Evolutionary conservation across 1,284 basidiomycete genomes (phyloP).

Genomic region (Marasmius sp.): DNA sequence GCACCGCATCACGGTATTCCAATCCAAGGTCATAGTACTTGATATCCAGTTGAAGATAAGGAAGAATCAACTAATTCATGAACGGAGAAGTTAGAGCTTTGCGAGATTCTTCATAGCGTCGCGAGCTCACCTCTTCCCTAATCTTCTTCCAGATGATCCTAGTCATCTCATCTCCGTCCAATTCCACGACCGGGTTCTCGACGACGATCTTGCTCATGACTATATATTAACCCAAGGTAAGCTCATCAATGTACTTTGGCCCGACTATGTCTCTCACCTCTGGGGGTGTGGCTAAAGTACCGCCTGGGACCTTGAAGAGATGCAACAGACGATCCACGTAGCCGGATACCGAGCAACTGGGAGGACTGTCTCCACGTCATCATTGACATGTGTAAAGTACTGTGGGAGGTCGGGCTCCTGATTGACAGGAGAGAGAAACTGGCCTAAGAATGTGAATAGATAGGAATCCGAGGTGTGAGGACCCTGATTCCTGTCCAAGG

Average conservation of each 20-base stretch:
- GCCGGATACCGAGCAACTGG: neutral
- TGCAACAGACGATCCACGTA: neutral
- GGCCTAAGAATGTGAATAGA: too few relatives aligned
- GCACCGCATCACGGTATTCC: conserved; percentile 84
- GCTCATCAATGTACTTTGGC: neutral
- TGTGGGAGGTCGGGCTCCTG: too few relatives aligned
- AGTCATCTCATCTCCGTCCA: conserved; percentile 98
- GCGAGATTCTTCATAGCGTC: neutral
- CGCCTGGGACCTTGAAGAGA: neutral
- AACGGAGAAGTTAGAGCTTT: neutral
- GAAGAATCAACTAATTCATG: conserved; percentile 78
- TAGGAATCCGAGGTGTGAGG: too few relatives aligned
- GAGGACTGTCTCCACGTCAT: conserved; percentile 1
- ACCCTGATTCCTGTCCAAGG: neutral
- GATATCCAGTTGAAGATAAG: conserved; percentile 93
- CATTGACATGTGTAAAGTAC: neutral
- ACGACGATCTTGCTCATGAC: conserved; percentile 70
- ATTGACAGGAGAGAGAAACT: too few relatives aligned
- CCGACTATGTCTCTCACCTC: neutral
- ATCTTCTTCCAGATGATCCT: conserved; percentile 99
- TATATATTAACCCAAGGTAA: neutral
- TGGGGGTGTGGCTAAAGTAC: neutral
- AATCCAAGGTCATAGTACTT: conserved; percentile 98
- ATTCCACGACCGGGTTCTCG: conserved; percentile 91
- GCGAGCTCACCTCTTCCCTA: conserved; percentile 76